Evolutionary conservation across 352 stramenopile species (phyloP).

Genomic region (Phytophthora sp.): DNA sequence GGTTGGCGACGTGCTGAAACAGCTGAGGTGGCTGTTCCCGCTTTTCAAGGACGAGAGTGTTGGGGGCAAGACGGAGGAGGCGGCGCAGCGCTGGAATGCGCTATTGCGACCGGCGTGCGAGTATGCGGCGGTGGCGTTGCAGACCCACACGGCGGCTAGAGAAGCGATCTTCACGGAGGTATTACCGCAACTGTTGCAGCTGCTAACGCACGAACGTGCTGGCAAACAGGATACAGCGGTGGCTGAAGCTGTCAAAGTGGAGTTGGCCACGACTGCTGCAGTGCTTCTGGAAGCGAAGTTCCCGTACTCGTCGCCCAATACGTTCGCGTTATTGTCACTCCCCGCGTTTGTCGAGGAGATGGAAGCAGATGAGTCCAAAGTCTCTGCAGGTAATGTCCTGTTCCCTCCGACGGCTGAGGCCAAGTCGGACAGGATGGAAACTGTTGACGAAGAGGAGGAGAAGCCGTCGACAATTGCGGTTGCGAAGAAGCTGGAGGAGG

Average conservation of each 20-base stretch:
- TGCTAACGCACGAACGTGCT: constrained; percentile 39
- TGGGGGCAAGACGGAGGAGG: constrained; percentile 19
- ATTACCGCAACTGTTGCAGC: constrained; percentile 48
- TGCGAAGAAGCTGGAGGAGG: constrained; percentile 37
- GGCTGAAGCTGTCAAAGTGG: constrained; percentile 51
- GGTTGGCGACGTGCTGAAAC: constrained; percentile 40
- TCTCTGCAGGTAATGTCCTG: constrained; percentile 15
- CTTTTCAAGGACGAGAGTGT: constrained; percentile 46
- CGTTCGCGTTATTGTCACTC: constrained; percentile 59
- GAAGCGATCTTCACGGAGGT: constrained; percentile 57
- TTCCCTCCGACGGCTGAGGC: constrained; percentile 18
- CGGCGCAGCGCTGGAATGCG: constrained; percentile 42
- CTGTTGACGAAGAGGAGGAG: constrained; percentile 40
- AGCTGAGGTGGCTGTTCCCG: constrained; percentile 60
- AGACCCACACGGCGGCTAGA: constrained; percentile 58
- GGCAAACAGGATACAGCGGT: constrained; percentile 28
- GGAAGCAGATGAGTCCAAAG: constrained; percentile 42
- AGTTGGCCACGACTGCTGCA: constrained; percentile 60
- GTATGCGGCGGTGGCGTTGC: constrained; percentile 62
- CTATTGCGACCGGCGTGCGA: constrained; percentile 70
- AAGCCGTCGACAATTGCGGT: constrained; percentile 29
- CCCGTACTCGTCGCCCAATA: constrained; percentile 40
- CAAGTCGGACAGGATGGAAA: constrained; percentile 33
- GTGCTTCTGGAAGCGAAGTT: constrained; percentile 65
- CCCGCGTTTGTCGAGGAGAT: constrained; percentile 66